A percentile compares a stretch with the other conserved stretches of the same genome.
These are phyloP conservation scores for Tulasnella sp. DNA, from an alignment of 768 basidiomycete genomes.

Conservation along the genomic window DNA sequence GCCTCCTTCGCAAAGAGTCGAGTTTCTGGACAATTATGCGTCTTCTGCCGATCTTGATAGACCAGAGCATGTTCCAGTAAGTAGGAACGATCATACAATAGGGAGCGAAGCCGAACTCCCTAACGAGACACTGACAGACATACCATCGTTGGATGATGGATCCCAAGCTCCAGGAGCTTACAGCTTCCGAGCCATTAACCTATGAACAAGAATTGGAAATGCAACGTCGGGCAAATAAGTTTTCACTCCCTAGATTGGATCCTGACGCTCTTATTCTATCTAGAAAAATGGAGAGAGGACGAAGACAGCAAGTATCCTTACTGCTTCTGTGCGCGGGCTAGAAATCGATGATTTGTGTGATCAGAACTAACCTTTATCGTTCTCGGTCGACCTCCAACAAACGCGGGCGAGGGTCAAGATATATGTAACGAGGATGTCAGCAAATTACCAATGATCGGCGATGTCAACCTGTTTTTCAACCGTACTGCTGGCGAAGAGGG, in stretches of 20 bases:
- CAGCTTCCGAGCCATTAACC: slow-evolving; percentile 81
- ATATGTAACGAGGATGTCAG: slow-evolving; percentile 42
- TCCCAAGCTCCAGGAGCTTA: slow-evolving; percentile 69
- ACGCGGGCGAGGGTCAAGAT: slow-evolving; percentile 27
- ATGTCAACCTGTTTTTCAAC: slow-evolving; percentile 88
- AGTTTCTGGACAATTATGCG: slow-evolving; percentile 16
- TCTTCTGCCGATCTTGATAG: slow-evolving; percentile 39
- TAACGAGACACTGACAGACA: not conserved
- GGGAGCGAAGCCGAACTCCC: not conserved
- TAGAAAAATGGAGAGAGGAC: slow-evolving; percentile 85
- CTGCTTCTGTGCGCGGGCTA: not conserved
- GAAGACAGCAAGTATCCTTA: slow-evolving; percentile 64
- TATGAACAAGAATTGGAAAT: slow-evolving; percentile 84
- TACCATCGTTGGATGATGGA: slow-evolving; percentile 31
- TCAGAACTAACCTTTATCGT: slow-evolving; percentile 89
- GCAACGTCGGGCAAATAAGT: slow-evolving; percentile 61
- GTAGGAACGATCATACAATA: slow-evolving; percentile 7
- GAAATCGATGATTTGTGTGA: not conserved
- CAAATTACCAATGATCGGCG: slow-evolving; percentile 76
- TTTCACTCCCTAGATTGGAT: not conserved
- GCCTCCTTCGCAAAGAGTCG: slow-evolving; percentile 35
- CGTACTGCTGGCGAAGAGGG: slow-evolving; percentile 48
- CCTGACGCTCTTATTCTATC: not conserved
- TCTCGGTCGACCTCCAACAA: slow-evolving; percentile 53
- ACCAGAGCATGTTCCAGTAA: slow-evolving; percentile 53